Base-by-base conservation (phyloP, 371 early-diverging fungal species). In the Cokeromyces recurvatus region DNA sequence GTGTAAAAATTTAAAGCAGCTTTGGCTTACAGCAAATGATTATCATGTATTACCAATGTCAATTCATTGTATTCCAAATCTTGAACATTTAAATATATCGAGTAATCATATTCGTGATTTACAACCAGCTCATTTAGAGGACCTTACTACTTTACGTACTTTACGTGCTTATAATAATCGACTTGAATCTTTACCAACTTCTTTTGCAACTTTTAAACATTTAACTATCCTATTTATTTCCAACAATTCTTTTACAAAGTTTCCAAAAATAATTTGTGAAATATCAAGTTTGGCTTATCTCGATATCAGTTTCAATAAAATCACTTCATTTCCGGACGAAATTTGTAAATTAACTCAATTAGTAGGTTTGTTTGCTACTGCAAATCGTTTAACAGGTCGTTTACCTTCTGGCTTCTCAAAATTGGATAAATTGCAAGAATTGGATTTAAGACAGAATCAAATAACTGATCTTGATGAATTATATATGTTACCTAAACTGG, bases 221-320 rank as follows among this genome's bases (percentile, higher is more conserved):
- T 74, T 95, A 16, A 76, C 77, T 11, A 68, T 69, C 12, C 63
- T 94, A 4, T 80, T 82, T 58, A 69, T 92, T 21, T 79, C 89
- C 23, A 92, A 90, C 69, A 94, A 94, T 64, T 74, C 77, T n/a
- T 70, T 94, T 41, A 55, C 68, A 2, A 46, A 53, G 15, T 81
- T 94, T 43, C 35, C 35, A 14, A 4, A 34, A 34, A n/a, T 34
- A 4, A 34, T 34, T 34, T 34, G 35, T 34, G 46, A 75, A n/a
- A 75, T 92, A 10, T 32, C 56, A 9, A 64, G 77, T 10, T 66
- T 95, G 10, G 67, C 65, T 12, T 77, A 82, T 27, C 76, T 95
- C 15, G 91, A 95, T 59, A 58, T 93, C 39, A 87, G 87, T 31
- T 90, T 89, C 51, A 93, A 93, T 66, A 80, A 86, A 25, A 89